These are phyloP conservation scores for Epichloe bromicola DNA, from an alignment of 2,329 filamentous ascomycete genomes.

Conservation along the genomic window DNA sequence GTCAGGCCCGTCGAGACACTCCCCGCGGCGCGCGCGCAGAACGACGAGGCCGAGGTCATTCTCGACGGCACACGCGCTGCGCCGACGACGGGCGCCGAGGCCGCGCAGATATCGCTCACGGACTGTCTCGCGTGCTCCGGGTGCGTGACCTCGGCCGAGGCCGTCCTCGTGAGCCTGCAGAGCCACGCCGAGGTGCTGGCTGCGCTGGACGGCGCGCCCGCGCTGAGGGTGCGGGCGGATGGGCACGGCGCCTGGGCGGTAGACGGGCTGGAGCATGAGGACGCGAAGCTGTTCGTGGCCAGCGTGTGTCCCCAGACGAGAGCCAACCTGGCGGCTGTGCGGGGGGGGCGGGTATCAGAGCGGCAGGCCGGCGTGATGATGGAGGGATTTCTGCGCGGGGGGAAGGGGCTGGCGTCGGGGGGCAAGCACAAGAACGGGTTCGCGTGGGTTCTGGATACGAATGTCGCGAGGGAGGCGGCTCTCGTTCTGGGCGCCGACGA, in stretches of 20 bases:
- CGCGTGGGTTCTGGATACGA: constrained; percentile 83
- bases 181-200: constrained; percentile 84
- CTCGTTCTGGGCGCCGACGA: constrained; percentile 71
- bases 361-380: constrained; percentile 70
- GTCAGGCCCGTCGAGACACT: constrained; percentile 96
- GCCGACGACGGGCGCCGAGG: constrained; percentile 45
- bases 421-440: constrained; percentile 67
- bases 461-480: constrained; percentile 66
- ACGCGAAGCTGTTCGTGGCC: constrained; percentile 74
- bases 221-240: constrained; percentile 23
- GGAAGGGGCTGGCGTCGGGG: constrained; percentile 53
- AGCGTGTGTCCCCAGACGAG: constrained; percentile 86
- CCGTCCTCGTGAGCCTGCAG: constrained; percentile 89
- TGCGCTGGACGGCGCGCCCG: constrained; percentile 58
- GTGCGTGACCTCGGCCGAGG: constrained; percentile 94
- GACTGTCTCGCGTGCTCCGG: constrained; percentile 96
- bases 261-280: constrained; percentile 39
- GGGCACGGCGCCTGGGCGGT: constrained; percentile 19
- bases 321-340: constrained; percentile 78
- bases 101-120: constrained; percentile 87
- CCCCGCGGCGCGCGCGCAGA: constrained; percentile 37
- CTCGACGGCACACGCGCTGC: constrained; percentile 64
- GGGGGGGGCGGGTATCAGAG: constrained; percentile 57
- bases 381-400: constrained; percentile 58
- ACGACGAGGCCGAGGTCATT: constrained; percentile 59